Evolutionary conservation across 2,329 filamentous ascomycete species (phyloP).

Genomic region (Neofusicoccum kwambonambiense): DNA sequence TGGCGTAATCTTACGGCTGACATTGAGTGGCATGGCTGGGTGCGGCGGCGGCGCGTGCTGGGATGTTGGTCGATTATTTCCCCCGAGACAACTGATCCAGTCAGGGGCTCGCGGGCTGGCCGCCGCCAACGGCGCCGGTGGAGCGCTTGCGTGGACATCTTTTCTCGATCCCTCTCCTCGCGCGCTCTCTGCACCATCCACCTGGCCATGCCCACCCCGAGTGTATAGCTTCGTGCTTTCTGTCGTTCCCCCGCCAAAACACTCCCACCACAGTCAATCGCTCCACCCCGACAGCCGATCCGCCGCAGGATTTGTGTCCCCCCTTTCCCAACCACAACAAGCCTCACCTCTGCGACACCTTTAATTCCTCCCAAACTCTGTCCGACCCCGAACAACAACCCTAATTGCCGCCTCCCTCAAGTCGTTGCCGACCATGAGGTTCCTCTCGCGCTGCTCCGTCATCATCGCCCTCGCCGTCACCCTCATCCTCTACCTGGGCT

Average conservation of each 20-base stretch:
- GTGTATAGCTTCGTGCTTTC: conserved; percentile 14
- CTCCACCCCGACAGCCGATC: conserved; percentile 6
- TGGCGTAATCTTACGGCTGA: conserved; percentile 16
- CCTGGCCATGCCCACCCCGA: conserved; percentile 10
- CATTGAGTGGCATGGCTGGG: background rate
- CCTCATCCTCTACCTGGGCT: conserved; percentile 33
- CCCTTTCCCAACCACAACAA: conserved; percentile 10
- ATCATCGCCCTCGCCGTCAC: conserved; percentile 28
- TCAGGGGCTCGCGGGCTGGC: conserved; percentile 15
- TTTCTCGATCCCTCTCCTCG: conserved; percentile 15
- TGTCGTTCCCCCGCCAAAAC: conserved; percentile 14
- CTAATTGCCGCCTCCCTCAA: background rate
- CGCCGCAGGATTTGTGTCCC: background rate
- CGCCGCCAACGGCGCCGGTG: conserved; percentile 15
- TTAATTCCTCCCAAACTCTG: conserved; percentile 7
- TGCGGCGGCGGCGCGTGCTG: conserved; percentile 11
- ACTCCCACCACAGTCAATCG: conserved; percentile 17
- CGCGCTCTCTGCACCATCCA: conserved; percentile 8
- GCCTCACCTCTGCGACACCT: background rate
- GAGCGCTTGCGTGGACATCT: conserved; percentile 17
- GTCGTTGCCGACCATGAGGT: conserved; percentile 28
- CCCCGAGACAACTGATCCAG: conserved; percentile 13
- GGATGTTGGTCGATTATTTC: conserved; percentile 8
- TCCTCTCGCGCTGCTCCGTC: conserved; percentile 31
- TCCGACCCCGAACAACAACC: background rate